Percentiles rank a stretch among this genome's conserved stretches.
Evolutionary conservation across 441 rosid species (phyloP).

Genomic region (Corymbia citriodora): DNA sequence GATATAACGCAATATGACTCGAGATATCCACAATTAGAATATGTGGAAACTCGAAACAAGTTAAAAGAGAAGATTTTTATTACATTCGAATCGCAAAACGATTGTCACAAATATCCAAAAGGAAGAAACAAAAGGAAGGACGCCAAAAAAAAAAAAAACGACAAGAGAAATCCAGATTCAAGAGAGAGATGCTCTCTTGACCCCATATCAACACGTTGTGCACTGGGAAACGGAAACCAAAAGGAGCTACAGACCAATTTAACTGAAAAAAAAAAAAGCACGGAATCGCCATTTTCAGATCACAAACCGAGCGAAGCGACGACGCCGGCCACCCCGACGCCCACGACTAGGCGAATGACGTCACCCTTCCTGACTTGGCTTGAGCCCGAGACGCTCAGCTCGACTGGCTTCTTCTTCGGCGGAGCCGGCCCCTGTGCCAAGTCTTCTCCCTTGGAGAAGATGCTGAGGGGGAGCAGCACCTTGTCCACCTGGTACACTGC

Average conservation of each 20-base stretch:
- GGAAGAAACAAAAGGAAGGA: background rate
- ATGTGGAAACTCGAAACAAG: background rate
- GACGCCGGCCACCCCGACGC: background rate
- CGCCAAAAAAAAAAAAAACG: background rate
- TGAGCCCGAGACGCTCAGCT: background rate
- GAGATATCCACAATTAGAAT: background rate
- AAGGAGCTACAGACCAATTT: background rate
- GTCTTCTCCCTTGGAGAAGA: slow-evolving; percentile 18
- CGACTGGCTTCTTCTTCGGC: slow-evolving; percentile 11
- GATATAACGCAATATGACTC: background rate
- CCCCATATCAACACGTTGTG: background rate
- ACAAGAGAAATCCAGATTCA: background rate
- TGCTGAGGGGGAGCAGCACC: slow-evolving; percentile 66
- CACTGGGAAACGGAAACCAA: background rate
- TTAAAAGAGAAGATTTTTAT: background rate
- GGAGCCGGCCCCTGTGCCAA: slow-evolving; percentile 76
- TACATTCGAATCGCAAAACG: background rate
- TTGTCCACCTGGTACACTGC: slow-evolving; percentile 76
- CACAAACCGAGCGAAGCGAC: background rate
- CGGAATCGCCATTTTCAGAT: background rate
- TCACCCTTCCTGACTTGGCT: background rate
- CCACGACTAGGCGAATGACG: background rate
- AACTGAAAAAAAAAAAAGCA: background rate
- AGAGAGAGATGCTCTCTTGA: background rate
- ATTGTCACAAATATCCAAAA: background rate